A percentile compares a stretch with the other conserved stretches of the same genome.
phyloP scores from a whole-genome alignment of 257 asterid species.

The Jasminum sambac region DNA sequence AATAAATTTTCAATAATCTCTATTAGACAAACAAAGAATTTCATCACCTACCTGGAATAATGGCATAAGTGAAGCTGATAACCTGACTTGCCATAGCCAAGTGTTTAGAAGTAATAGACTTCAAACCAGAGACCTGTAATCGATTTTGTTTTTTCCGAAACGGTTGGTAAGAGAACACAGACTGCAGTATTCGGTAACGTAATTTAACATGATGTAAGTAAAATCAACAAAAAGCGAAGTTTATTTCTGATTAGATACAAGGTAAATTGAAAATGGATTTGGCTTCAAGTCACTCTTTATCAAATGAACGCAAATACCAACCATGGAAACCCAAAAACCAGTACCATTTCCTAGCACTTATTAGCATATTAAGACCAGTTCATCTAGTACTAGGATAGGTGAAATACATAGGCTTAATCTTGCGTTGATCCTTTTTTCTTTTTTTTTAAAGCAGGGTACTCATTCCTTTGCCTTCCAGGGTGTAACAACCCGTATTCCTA shows the following conservation, averaged over 20 bases:
- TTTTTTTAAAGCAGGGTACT: background rate
- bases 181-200: background rate
- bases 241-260: conserved; percentile 1
- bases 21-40: background rate
- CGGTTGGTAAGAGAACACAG: background rate
- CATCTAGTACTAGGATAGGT: background rate
- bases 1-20: too few relatives aligned
- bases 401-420: background rate
- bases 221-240: conserved; percentile 2
- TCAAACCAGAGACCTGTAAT: conserved; percentile 95
- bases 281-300: background rate
- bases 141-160: conserved; percentile 28
- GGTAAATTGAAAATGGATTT: background rate
- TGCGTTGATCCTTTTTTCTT: background rate
- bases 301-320: background rate
- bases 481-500: background rate
- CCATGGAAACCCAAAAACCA: background rate
- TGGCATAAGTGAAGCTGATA: conserved; percentile 77
- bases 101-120: conserved; percentile 96
- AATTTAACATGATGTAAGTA: background rate
- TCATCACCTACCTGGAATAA: conserved; percentile 83
- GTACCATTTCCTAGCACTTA: background rate
- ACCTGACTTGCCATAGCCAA: conserved; percentile 99
- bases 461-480: background rate
- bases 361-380: background rate